Conservation (phyloP, 495 filamentous ascomycete species). For the Penicillium nucicola region DNA sequence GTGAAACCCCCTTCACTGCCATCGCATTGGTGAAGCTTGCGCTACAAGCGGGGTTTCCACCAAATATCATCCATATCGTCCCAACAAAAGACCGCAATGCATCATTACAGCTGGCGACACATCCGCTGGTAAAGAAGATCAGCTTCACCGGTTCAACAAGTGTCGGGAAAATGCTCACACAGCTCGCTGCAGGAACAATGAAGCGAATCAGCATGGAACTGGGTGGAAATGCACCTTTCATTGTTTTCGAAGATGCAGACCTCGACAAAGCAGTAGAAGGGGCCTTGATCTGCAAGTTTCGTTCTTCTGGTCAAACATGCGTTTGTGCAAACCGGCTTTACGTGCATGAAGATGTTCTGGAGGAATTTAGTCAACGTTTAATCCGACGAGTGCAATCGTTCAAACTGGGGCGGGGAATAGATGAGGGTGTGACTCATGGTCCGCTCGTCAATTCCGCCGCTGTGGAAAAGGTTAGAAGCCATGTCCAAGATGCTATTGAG, state of each 20-base stretch:
- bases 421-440: slow-evolving; percentile 62
- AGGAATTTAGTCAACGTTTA: too few species aligned
- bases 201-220: slow-evolving; percentile 83
- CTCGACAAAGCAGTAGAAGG: slow-evolving; percentile 80
- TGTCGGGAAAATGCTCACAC: slow-evolving; percentile 23
- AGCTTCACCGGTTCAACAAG: slow-evolving; percentile 31
- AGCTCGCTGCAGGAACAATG: slow-evolving; percentile 59
- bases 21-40: slow-evolving; percentile 44
- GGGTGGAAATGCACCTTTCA: slow-evolving; percentile 80
- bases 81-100: slow-evolving; percentile 27
- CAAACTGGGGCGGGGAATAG: slow-evolving; percentile 65
- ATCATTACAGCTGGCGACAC: slow-evolving; percentile 18
- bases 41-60: slow-evolving; percentile 38
- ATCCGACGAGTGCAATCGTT: too few species aligned
- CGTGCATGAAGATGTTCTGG: slow-evolving; percentile 31
- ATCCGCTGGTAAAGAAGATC: slow-evolving; percentile 48
- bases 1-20: slow-evolving; percentile 46
- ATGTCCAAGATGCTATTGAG: slow-evolving; percentile 65
- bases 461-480: slow-evolving; percentile 63
- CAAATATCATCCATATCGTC: slow-evolving; percentile 14
- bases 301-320: slow-evolving; percentile 51
- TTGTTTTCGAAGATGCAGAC: slow-evolving; percentile 86
- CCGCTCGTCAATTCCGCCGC: slow-evolving; percentile 71
- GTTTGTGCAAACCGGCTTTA: slow-evolving; percentile 68
- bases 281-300: slow-evolving; percentile 52